Conservation (phyloP, 75 land plant genomes). For the Pinus albicaulis region DNA sequence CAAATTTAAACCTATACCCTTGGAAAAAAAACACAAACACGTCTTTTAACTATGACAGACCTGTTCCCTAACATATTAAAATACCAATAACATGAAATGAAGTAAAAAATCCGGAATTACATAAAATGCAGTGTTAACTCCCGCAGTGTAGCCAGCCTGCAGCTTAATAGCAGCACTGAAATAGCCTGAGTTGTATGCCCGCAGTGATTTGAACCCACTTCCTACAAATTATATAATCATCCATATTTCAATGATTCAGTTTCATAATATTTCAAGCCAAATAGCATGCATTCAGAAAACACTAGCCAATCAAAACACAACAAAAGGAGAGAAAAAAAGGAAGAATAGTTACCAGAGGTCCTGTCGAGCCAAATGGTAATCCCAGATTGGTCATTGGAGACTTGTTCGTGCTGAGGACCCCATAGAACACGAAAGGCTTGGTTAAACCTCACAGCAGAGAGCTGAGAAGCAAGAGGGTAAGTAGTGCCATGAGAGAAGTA, state of each 20-base stretch:
- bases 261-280: not conserved
- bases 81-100: too few relatives aligned
- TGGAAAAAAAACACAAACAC: too few relatives aligned
- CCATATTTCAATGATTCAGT: not conserved
- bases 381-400: conserved; percentile 29
- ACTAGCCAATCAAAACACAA: too few relatives aligned
- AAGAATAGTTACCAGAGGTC: conserved; percentile 37
- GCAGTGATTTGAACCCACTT: conserved; percentile 69
- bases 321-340: too few relatives aligned
- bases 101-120: conserved; percentile 15
- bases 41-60: too few relatives aligned
- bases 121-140: conserved; percentile 74
- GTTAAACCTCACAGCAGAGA: conserved; percentile 34
- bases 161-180: conserved; percentile 69
- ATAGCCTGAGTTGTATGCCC: conserved; percentile 51
- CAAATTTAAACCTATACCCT: too few relatives aligned
- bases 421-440: conserved; percentile 46
- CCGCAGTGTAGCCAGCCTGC: conserved; percentile 77
- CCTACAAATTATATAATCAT: conserved; percentile 29
- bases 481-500: too few relatives aligned
- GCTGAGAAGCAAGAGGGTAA: conserved; percentile 23
- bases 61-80: too few relatives aligned
- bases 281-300: too few relatives aligned
- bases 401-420: conserved; percentile 62
- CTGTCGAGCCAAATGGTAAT: conserved; percentile 71